These are phyloP conservation scores for Aspergillus biplanus DNA, from an alignment of 495 filamentous ascomycete genomes.

Conservation along the genomic window DNA sequence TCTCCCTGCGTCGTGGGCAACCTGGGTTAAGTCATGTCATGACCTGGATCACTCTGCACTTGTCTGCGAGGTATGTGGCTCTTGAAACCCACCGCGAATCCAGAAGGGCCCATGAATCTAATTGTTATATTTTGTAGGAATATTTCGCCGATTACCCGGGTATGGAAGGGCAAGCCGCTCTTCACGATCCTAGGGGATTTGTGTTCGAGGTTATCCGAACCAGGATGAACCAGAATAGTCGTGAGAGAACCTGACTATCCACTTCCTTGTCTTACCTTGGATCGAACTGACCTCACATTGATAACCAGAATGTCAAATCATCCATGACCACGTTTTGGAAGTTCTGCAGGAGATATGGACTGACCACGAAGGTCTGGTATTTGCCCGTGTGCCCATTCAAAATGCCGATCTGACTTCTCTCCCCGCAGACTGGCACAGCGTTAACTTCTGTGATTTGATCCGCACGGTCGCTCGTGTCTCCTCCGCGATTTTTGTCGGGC, in stretches of 20 bases:
- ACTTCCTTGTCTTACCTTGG: neutral
- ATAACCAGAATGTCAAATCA: conserved; percentile 7
- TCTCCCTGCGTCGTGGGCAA: conserved; percentile 17
- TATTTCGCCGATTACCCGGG: conserved; percentile 20
- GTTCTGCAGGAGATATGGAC: conserved; percentile 13
- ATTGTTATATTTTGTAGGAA: conserved; percentile 1
- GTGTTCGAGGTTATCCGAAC: conserved; percentile 16
- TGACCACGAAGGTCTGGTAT: conserved; percentile 1
- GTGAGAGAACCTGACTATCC: conserved; percentile 3
- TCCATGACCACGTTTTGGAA: conserved; percentile 9
- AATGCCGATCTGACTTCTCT: neutral
- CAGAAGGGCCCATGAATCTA: too few species aligned
- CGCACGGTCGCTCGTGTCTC: conserved; percentile 46
- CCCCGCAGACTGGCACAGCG: conserved; percentile 21
- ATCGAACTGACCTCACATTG: neutral
- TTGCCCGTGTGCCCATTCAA: neutral
- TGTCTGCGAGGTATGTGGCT: conserved; percentile 16
- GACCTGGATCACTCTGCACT: conserved; percentile 21
- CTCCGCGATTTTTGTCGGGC: conserved; percentile 49
- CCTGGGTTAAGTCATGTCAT: conserved; percentile 18
- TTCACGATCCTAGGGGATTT: conserved; percentile 15
- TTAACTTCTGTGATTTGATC: conserved; percentile 32
- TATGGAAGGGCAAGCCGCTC: conserved; percentile 15
- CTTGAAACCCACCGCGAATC: too few species aligned
- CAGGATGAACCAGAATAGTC: conserved; percentile 22